Base-by-base conservation (phyloP, 148 eudicot genomes). In the Amaranthus cruentus region DNA sequence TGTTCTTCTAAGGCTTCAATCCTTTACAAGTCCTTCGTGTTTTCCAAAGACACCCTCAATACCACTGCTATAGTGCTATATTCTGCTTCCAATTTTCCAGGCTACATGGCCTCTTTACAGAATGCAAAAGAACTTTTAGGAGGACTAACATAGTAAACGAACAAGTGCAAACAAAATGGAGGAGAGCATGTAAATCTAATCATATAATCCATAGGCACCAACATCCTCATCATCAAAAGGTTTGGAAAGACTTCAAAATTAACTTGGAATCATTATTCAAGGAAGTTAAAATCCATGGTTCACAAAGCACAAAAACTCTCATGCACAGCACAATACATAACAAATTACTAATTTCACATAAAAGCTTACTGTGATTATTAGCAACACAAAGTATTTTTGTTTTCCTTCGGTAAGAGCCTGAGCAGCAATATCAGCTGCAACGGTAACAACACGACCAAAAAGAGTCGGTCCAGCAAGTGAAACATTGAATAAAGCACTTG, bases 391-490 rank as follows among this genome's bases (percentile, higher is more conserved):
- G 76, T 95, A 95, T 82, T 92, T 95, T 57, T 81, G 85, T 53
- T 81, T 79, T 75, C 85, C 86, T 49, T 79, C 83, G 48, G 88
- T 84, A 52, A 92, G 86, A 70, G 91, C 73, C 73, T 83, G 88
- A 73, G 87, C 85, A 69, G 99, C 94, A 77, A 95, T 90, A 60
- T 79, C 73, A 65, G 99, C 84, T 69, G 99, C 99, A 76, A 84
- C 79, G 52, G 78, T 87, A 74, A 95, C 79, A 74, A 92, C 87
- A 58, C 84, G 97, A 43, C 97, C 97, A 78, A 95, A 95, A 75
- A 95, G 91, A 62, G 99, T 95, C 66, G 99, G 99, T 55, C 99
- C 99, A 10, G 99, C 99, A 75, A 95, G 91, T 64, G 97, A 88
- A 78, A 95, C 99, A 64, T 95, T 95, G 75, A 75, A 83, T 60